Percentiles rank a stretch among this genome's conserved stretches.
These are phyloP conservation scores for Fusarium algeriense DNA, from an alignment of 2,329 filamentous ascomycete species.

Conservation along the genomic window DNA sequence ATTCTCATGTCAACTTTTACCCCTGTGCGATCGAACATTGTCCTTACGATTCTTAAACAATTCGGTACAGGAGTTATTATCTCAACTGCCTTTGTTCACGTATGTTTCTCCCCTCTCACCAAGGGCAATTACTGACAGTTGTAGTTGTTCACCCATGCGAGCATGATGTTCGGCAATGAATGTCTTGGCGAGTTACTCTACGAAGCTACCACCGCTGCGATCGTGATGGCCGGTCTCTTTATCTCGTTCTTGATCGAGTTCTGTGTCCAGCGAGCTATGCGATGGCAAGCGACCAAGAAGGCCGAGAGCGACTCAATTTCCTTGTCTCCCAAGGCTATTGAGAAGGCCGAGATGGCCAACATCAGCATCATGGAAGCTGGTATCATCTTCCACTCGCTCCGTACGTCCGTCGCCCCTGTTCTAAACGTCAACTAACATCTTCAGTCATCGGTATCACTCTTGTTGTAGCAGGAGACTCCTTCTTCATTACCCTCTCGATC, in stretches of 20 bases:
- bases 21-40: conserved; percentile 59
- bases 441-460: conserved; percentile 73
- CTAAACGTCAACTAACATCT: not conserved
- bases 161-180: conserved; percentile 77
- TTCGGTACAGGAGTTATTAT: conserved; percentile 81
- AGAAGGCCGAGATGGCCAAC: conserved; percentile 45
- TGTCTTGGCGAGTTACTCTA: conserved; percentile 75
- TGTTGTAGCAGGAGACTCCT: conserved; percentile 67
- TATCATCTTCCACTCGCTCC: conserved; percentile 79
- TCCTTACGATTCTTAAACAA: conserved; percentile 76
- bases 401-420: conserved; percentile 54
- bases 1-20: conserved; percentile 71
- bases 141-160: conserved; percentile 78
- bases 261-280: conserved; percentile 68
- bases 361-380: conserved; percentile 77
- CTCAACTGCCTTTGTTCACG: conserved; percentile 77
- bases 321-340: conserved; percentile 43
- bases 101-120: conserved; percentile 50
- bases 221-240: conserved; percentile 81
- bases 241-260: conserved; percentile 80
- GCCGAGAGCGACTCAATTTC: conserved; percentile 14
- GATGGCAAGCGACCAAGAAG: conserved; percentile 49
- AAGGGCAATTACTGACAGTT: not conserved
- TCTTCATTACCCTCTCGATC: conserved; percentile 67
- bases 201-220: conserved; percentile 76